phyloP scores from a whole-genome alignment of 106 monocot genomes.

The Platanthera zijinensis region DNA sequence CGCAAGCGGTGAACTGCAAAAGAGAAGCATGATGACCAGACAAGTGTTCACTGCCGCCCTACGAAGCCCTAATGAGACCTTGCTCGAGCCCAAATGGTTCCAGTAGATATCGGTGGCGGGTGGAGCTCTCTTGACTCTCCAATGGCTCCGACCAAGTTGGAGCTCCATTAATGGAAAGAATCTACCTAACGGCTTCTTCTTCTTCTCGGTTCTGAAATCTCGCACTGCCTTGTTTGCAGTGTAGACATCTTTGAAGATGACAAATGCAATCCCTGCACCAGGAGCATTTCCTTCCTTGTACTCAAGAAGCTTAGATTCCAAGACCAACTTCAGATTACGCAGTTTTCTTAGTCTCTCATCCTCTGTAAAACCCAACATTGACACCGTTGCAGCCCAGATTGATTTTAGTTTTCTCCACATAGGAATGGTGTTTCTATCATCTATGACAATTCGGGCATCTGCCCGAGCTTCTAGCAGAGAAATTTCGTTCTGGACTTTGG shows the following conservation, averaged over 20 bases:
- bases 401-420: constrained; percentile 22
- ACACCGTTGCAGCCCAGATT: constrained; percentile 17
- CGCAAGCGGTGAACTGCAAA: constrained; percentile 87
- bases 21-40: constrained; percentile 80
- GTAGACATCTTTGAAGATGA: constrained; percentile 87
- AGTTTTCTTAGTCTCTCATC: constrained; percentile 68
- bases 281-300: constrained; percentile 74
- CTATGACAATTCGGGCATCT: constrained; percentile 14
- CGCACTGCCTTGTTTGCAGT: constrained; percentile 85
- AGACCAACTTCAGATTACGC: constrained; percentile 35
- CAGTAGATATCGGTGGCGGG: constrained; percentile 95
- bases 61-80: constrained; percentile 52
- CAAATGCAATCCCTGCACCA: constrained; percentile 86
- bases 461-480: constrained; percentile 59
- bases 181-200: constrained; percentile 59
- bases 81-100: constrained; percentile 87
- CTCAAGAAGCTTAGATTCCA: constrained; percentile 46
- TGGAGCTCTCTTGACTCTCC: constrained; percentile 90
- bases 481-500: constrained; percentile 49
- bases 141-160: constrained; percentile 74
- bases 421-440: background rate
- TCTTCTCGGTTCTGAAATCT: constrained; percentile 77
- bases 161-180: constrained; percentile 95
- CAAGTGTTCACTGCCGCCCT: constrained; percentile 76
- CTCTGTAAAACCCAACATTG: constrained; percentile 57